A percentile compares a stretch with the other conserved stretches of the same genome.
These are phyloP conservation scores for Hippophae tibetana DNA, from an alignment of 306 rosid species.

Conservation along the genomic window DNA sequence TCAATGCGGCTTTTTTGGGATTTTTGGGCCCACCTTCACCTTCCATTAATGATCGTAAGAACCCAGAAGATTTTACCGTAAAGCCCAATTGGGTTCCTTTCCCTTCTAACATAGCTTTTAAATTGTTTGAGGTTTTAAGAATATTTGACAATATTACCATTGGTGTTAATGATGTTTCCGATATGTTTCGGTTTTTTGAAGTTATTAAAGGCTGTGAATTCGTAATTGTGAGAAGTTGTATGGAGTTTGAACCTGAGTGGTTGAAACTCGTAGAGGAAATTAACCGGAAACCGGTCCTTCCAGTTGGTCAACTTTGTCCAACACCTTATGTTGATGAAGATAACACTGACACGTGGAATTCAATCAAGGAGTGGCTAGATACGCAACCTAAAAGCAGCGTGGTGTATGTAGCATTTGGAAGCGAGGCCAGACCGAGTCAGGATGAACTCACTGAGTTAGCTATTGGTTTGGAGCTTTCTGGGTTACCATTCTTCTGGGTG, in stretches of 20 bases:
- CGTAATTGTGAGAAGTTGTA: slow-evolving; percentile 19
- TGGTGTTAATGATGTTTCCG: slow-evolving; percentile 10
- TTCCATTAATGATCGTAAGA: not conserved
- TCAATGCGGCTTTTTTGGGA: not conserved
- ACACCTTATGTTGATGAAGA: not conserved
- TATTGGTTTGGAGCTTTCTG: slow-evolving; percentile 30
- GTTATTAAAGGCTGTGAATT: slow-evolving; percentile 5
- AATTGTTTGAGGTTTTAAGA: slow-evolving; percentile 9
- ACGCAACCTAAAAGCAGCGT: slow-evolving; percentile 16
- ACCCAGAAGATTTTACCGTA: slow-evolving; percentile 7
- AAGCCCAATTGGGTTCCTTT: slow-evolving; percentile 23
- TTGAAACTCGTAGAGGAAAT: not conserved
- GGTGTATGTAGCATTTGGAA: slow-evolving; percentile 46
- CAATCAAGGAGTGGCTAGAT: slow-evolving; percentile 27
- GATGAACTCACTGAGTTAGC: slow-evolving; percentile 35
- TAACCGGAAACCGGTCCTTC: slow-evolving; percentile 18
- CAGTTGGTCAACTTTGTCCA: slow-evolving; percentile 25
- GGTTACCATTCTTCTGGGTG: slow-evolving; percentile 36
- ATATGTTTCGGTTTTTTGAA: not conserved
- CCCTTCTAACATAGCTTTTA: slow-evolving; percentile 7
- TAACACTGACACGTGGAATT: slow-evolving; percentile 13
- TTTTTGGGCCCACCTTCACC: not conserved
- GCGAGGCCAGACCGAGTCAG: slow-evolving; percentile 34
- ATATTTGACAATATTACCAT: not conserved
- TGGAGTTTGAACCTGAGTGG: slow-evolving; percentile 23